These are phyloP conservation scores for Saccharomycopsis malanga DNA, from an alignment of 805 yeast species.

Conservation along the genomic window DNA sequence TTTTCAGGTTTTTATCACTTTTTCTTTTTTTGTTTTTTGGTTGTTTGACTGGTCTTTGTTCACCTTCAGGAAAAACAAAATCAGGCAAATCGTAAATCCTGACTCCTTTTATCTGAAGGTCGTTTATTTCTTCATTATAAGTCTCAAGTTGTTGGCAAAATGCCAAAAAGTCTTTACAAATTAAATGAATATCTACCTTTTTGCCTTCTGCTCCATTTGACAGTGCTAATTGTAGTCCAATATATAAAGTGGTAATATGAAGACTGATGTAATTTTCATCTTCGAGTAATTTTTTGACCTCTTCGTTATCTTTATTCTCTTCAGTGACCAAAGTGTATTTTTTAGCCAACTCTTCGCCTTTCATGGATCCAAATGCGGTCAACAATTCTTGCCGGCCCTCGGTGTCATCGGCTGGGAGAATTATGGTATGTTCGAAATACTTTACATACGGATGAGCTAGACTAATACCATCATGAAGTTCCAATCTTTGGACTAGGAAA, in stretches of 20 bases:
- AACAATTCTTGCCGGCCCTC: conserved; percentile 54
- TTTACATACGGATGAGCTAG: conserved; percentile 89
- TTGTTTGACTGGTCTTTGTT: conserved; percentile 60
- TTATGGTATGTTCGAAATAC: conserved; percentile 51
- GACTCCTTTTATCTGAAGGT: conserved; percentile 56
- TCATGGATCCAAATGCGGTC: conserved; percentile 53
- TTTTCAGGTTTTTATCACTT: conserved; percentile 32
- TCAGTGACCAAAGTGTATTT: conserved; percentile 31
- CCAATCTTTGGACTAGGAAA: conserved; percentile 75
- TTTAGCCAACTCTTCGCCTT: conserved; percentile 41
- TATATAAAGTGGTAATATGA: conserved; percentile 56
- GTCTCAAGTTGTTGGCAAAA: conserved; percentile 68
- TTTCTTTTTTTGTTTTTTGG: conserved; percentile 45
- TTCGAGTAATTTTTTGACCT: conserved; percentile 24
- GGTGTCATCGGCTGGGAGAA: conserved; percentile 35
- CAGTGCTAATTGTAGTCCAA: conserved; percentile 54
- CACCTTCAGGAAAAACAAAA: conserved; percentile 75
- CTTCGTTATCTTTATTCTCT: conserved; percentile 31
- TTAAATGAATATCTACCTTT: conserved; percentile 77
- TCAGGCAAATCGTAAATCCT: conserved; percentile 76
- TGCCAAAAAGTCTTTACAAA: conserved; percentile 82
- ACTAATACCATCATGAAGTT: conserved; percentile 63
- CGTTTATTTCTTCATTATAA: conserved; percentile 53
- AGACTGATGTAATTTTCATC: conserved; percentile 14
- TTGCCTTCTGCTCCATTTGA: conserved; percentile 41